phyloP scores from a whole-genome alignment of 495 filamentous ascomycete genomes.

The Talaromyces proteolyticus region DNA sequence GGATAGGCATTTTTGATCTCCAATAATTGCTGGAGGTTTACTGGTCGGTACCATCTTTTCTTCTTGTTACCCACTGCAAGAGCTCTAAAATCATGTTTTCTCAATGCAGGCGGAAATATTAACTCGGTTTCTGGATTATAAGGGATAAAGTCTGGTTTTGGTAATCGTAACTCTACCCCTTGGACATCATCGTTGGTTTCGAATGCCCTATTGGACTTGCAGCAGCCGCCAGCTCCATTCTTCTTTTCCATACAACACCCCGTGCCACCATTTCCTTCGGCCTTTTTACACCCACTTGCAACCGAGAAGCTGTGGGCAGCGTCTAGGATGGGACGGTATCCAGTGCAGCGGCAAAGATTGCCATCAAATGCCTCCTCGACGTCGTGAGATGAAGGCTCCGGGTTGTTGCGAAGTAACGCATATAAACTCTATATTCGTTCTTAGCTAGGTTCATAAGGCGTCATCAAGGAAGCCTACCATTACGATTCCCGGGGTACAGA shows the following conservation, averaged over 20 bases:
- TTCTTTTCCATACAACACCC: conserved; percentile 52
- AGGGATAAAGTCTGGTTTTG: conserved; percentile 66
- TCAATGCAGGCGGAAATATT: conserved; percentile 84
- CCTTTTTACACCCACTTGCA: conserved; percentile 33
- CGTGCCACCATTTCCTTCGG: conserved; percentile 37
- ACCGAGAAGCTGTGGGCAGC: conserved; percentile 52
- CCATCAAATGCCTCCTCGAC: conserved; percentile 92
- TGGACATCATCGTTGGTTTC: too few species aligned
- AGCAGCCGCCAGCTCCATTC: conserved; percentile 32
- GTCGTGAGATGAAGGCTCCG: conserved; percentile 63
- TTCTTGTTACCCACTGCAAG: conserved; percentile 90
- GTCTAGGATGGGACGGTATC: conserved; percentile 90
- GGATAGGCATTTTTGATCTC: conserved; percentile 86
- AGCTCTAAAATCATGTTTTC: conserved; percentile 74
- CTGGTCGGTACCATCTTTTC: conserved; percentile 90
- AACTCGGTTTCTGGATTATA: conserved; percentile 90
- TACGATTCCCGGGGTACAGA: conserved; percentile 96
- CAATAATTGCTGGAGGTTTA: conserved; percentile 78
- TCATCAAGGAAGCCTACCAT: conserved; percentile 50
- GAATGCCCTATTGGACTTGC: conserved; percentile 24
- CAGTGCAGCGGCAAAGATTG: conserved; percentile 93
- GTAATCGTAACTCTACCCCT: neutral
- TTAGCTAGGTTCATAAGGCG: neutral
- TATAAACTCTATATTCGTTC: conserved; percentile 14
- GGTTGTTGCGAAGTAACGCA: conserved; percentile 65